Conservation (phyloP, 345 rosid species). For the Psidium guajava region DNA sequence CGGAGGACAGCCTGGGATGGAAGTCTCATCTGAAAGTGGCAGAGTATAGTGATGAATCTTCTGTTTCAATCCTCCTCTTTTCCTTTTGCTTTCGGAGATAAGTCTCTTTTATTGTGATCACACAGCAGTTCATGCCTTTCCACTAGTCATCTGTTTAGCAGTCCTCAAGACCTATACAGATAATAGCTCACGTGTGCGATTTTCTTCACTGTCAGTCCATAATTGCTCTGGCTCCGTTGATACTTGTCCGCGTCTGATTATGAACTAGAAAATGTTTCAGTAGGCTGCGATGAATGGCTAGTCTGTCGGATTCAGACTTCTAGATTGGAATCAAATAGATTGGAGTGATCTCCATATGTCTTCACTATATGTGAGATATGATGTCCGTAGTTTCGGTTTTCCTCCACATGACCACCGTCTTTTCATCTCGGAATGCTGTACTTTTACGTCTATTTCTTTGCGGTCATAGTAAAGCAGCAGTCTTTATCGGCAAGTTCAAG, state of each 20-base stretch:
- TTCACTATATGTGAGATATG: neutral
- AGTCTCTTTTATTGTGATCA: neutral
- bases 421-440: neutral
- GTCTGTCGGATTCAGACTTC: neutral
- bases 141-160: neutral
- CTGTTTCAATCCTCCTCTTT: neutral
- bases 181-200: neutral
- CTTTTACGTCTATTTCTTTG: neutral
- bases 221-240: neutral
- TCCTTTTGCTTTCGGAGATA: neutral
- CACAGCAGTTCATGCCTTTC: neutral
- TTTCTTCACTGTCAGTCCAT: neutral
- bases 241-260: neutral
- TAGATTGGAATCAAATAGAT: neutral
- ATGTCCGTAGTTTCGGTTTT: neutral
- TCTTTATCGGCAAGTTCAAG: neutral
- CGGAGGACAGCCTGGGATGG: neutral
- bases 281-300: neutral
- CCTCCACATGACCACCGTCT: neutral
- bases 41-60: neutral
- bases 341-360: neutral
- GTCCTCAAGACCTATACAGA: neutral
- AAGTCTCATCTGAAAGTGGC: neutral
- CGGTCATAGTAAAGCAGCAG: neutral
- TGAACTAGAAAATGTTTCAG: neutral